These are phyloP conservation scores for Boletus speciosus DNA, from an alignment of 768 basidiomycete species.

Conservation along the genomic window DNA sequence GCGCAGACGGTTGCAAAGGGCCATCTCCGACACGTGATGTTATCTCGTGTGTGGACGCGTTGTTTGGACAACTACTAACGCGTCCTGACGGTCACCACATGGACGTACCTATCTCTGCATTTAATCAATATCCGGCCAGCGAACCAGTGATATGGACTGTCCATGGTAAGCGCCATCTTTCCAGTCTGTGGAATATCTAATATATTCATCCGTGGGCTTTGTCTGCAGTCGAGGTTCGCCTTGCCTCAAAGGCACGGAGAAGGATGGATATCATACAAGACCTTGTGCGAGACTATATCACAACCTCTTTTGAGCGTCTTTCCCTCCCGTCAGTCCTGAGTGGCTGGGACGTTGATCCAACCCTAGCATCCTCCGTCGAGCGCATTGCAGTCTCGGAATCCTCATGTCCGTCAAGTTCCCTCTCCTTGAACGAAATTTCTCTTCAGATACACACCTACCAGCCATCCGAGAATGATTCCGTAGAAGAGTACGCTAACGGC, in stretches of 20 bases:
- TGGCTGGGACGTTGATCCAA: conserved; percentile 77
- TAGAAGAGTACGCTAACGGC: conserved; percentile 70
- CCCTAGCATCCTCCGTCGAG: conserved; percentile 73
- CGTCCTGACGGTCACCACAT: conserved; percentile 13
- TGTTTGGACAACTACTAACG: conserved; percentile 35
- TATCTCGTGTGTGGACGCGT: conserved; percentile 45
- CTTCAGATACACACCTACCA: conserved; percentile 90
- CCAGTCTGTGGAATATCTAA: not conserved
- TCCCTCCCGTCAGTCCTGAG: conserved; percentile 65
- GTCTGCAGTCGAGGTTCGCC: conserved; percentile 74
- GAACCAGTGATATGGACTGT: conserved; percentile 53
- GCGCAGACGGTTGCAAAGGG: too few relatives aligned
- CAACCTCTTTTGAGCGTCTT: conserved; percentile 59
- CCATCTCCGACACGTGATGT: conserved; percentile 31
- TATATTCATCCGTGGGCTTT: not conserved
- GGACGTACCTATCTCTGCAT: conserved; percentile 4
- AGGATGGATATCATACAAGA: conserved; percentile 74
- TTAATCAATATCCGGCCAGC: not conserved
- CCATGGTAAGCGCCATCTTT: conserved; percentile 46
- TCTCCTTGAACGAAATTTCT: conserved; percentile 53
- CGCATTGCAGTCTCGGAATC: conserved; percentile 71
- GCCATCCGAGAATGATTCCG: conserved; percentile 60
- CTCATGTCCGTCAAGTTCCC: conserved; percentile 52
- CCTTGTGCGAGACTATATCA: conserved; percentile 55
- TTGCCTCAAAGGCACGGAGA: conserved; percentile 62